Base-by-base conservation (phyloP, 2,329 filamentous ascomycete species). In the Alternaria gansuensis region DNA sequence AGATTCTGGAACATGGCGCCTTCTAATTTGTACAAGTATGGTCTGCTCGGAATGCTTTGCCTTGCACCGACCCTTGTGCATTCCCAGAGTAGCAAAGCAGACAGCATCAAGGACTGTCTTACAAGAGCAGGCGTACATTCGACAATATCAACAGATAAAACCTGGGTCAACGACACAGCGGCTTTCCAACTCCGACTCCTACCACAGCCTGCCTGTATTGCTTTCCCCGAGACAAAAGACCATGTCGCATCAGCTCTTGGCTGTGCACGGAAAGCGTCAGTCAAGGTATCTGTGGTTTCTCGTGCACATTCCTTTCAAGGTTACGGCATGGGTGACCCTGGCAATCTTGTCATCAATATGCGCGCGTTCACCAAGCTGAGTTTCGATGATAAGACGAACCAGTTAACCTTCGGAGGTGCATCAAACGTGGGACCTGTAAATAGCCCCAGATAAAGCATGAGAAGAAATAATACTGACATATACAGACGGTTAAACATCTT, bases 241-340 rank as follows among this genome's bases (percentile, higher is more conserved):
- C 51, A 61, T 11, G 52, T 64, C 2, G 58, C 54, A 7, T n/a
- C 56, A 7, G 58, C 61, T 24, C 41, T 64, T 14, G 29, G 34
- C 29, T 64, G 61, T 39, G 61, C 61, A 11, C 61, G 58, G 26
- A 52, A 64, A 23, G 54, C 58, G 14, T 59, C 61, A 23, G 52
- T 61, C 39, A 64, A 64, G 24, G 61, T 64, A 21, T 61, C 58
- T 7, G 51, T 51, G 1, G 5, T 61, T 24, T 40, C 48, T 31
- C 61, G 58, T 48, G 61, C 21, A 43, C 61, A 64, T 14, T 64
- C 61, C 3, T 64, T 64, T 49, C 61, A 64, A 41, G 61, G 58
- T 24, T 64, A 54, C 21, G n/a, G 54, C 28, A 61, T 61, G 10
- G 61, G 61, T 1, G 54, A 10, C 9, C 58, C 61, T 3, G 61